A percentile compares a stretch with the other conserved stretches of the same genome.
Conservation (phyloP, 2,329 filamentous ascomycete genomes). For the Aspergillus neotritici region DNA sequence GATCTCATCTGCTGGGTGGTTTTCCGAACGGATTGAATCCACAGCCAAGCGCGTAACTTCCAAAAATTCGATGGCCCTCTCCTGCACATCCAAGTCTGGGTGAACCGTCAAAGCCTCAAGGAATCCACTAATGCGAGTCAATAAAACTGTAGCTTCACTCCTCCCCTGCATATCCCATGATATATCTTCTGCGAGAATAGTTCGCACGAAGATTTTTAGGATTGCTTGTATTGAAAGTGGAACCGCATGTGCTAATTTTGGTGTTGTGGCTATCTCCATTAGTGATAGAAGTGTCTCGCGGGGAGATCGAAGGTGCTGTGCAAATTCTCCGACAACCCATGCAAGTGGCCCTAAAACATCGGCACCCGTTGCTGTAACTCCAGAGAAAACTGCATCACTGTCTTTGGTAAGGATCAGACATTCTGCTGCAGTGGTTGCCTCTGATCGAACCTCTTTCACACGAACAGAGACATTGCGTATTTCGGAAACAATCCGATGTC, state of each 20-base stretch:
- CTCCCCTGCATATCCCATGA: slow-evolving; percentile 70
- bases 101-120: slow-evolving; percentile 74
- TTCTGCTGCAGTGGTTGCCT: slow-evolving; percentile 79
- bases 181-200: slow-evolving; percentile 57
- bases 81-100: slow-evolving; percentile 88
- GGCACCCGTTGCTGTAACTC: slow-evolving; percentile 45
- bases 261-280: slow-evolving; percentile 59
- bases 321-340: slow-evolving; percentile 88
- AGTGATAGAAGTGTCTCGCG: slow-evolving; percentile 69
- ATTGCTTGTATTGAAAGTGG: slow-evolving; percentile 75
- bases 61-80: slow-evolving; percentile 84
- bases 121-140: slow-evolving; percentile 75
- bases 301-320: slow-evolving; percentile 62
- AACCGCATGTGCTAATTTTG: slow-evolving; percentile 60
- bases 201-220: slow-evolving; percentile 73
- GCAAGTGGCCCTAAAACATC: slow-evolving; percentile 69
- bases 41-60: slow-evolving; percentile 82
- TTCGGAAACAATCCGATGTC: slow-evolving; percentile 66
- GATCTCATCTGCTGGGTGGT: slow-evolving; percentile 48
- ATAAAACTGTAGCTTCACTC: slow-evolving; percentile 67
- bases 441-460: slow-evolving; percentile 72
- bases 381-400: slow-evolving; percentile 52
- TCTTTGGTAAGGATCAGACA: slow-evolving; percentile 59
- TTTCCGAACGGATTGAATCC: slow-evolving; percentile 56
- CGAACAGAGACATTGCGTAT: slow-evolving; percentile 87